A percentile compares a stretch with the other conserved stretches of the same genome.
phyloP scores from a whole-genome alignment of 2,329 filamentous ascomycete genomes.

The Fusarium falciforme region DNA sequence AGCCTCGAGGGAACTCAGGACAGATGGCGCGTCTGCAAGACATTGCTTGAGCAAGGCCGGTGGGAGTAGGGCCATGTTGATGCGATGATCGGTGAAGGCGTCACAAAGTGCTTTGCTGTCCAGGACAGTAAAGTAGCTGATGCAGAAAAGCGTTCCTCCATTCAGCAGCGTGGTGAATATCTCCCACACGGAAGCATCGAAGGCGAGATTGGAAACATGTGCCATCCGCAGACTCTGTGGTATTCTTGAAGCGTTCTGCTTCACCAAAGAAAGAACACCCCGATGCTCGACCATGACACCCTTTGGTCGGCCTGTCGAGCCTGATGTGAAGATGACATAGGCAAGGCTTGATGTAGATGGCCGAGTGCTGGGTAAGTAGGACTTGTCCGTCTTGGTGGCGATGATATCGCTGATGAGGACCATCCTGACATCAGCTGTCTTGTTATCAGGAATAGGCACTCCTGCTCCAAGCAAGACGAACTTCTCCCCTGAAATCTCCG shows the following conservation, averaged over 20 bases:
- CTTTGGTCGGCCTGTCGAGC: constrained; percentile 37
- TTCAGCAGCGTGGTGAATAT: constrained; percentile 24
- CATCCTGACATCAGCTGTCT: too few relatives aligned
- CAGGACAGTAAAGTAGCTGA: constrained; percentile 1
- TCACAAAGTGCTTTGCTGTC: constrained; percentile 6
- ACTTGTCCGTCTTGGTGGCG: too few relatives aligned
- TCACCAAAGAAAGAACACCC: background rate
- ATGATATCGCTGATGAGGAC: too few relatives aligned
- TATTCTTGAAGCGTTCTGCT: background rate
- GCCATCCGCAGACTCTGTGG: too few relatives aligned
- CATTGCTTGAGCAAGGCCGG: constrained; percentile 35
- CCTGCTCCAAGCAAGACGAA: too few relatives aligned
- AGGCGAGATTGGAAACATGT: constrained; percentile 12
- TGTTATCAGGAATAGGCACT: too few relatives aligned
- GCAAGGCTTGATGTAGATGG: constrained; percentile 12
- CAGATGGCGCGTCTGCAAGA: constrained; percentile 13
- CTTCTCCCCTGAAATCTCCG: background rate
- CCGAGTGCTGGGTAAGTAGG: too few relatives aligned
- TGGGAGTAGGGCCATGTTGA: constrained; percentile 19
- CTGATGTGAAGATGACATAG: constrained; percentile 38
- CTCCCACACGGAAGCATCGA: constrained; percentile 21
- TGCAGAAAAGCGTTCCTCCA: constrained; percentile 20
- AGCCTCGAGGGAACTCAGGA: background rate
- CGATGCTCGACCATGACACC: constrained; percentile 23
- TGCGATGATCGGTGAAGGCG: constrained; percentile 11